phyloP scores from a whole-genome alignment of 1,284 basidiomycete species.

The Pholiota adiposa region DNA sequence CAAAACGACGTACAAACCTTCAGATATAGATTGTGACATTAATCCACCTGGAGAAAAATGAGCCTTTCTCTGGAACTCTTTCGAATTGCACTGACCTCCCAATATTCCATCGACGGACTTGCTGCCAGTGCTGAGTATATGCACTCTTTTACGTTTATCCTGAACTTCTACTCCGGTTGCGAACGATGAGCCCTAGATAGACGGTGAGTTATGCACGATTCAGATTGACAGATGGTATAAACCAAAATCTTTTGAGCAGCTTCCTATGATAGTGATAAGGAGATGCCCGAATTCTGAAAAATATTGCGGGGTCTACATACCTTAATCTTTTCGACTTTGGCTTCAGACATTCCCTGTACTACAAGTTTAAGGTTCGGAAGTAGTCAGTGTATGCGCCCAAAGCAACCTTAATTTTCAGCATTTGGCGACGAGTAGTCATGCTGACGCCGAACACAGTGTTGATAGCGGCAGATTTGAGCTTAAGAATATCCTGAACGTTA shows the following conservation, averaged over 20 bases:
- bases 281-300: neutral
- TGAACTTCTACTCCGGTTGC: slow-evolving; percentile 89
- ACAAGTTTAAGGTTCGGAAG: neutral
- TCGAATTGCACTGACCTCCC: slow-evolving; percentile 58
- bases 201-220: neutral
- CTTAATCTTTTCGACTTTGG: slow-evolving; percentile 96
- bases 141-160: slow-evolving; percentile 80
- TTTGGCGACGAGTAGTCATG: slow-evolving; percentile 85
- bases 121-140: slow-evolving; percentile 86
- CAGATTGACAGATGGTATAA: neutral
- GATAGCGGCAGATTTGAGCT: slow-evolving; percentile 83
- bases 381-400: slow-evolving; percentile 21
- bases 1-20: slow-evolving; percentile 56
- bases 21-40: slow-evolving; percentile 90
- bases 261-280: slow-evolving; percentile 55
- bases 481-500: slow-evolving; percentile 91
- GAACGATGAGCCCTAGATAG: slow-evolving; percentile 79
- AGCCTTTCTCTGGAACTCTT: slow-evolving; percentile 1
- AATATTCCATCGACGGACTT: slow-evolving; percentile 89
- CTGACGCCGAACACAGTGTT: slow-evolving; percentile 82
- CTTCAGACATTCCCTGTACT: slow-evolving; percentile 76
- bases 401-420: slow-evolving; percentile 88
- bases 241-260: slow-evolving; percentile 85
- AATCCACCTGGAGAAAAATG: slow-evolving; percentile 64
- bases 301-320: slow-evolving; percentile 39